phyloP scores from a whole-genome alignment of 1,284 basidiomycete species.

The Tausonia pullulans region DNA sequence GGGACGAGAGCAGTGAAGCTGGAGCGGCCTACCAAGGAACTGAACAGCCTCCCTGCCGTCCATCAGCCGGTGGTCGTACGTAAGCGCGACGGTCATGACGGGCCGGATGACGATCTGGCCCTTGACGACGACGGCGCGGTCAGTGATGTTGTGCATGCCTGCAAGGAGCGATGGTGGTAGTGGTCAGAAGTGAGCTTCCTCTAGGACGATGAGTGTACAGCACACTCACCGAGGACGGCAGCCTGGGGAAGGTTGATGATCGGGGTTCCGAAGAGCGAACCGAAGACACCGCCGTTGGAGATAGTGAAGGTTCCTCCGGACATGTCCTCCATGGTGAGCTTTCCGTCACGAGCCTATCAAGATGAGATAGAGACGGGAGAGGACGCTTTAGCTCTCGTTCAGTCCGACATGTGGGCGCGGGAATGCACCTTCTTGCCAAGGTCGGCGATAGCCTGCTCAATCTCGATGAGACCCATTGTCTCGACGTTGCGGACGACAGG shows the following conservation, averaged over 20 bases:
- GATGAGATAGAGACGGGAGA: too few species aligned
- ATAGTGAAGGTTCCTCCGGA: slow-evolving; percentile 96
- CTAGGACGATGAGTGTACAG: too few species aligned
- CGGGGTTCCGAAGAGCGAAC: slow-evolving; percentile 90
- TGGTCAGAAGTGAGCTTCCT: too few species aligned
- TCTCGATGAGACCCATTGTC: slow-evolving; percentile 71
- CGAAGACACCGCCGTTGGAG: slow-evolving; percentile 98
- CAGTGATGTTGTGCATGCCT: slow-evolving; percentile 96
- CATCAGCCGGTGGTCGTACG: slow-evolving; percentile 91
- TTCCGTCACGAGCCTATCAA: slow-evolving; percentile 72
- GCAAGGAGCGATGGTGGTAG: slow-evolving; percentile 2
- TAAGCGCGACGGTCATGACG: slow-evolving; percentile 90
- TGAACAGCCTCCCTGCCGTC: slow-evolving; percentile 95
- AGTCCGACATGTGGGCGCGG: not conserved
- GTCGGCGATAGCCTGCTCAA: slow-evolving; percentile 82
- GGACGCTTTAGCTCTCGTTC: too few species aligned
- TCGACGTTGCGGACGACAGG: slow-evolving; percentile 91
- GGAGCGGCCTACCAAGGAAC: slow-evolving; percentile 68
- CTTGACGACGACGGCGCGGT: slow-evolving; percentile 82
- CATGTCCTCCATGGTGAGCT: slow-evolving; percentile 94
- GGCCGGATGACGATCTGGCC: slow-evolving; percentile 92
- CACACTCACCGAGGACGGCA: slow-evolving; percentile 65
- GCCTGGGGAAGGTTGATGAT: slow-evolving; percentile 95
- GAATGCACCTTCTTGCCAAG: slow-evolving; percentile 73
- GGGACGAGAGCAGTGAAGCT: not conserved